Base-by-base conservation (phyloP, 345 rosid genomes). In the Citrus australasica region DNA sequence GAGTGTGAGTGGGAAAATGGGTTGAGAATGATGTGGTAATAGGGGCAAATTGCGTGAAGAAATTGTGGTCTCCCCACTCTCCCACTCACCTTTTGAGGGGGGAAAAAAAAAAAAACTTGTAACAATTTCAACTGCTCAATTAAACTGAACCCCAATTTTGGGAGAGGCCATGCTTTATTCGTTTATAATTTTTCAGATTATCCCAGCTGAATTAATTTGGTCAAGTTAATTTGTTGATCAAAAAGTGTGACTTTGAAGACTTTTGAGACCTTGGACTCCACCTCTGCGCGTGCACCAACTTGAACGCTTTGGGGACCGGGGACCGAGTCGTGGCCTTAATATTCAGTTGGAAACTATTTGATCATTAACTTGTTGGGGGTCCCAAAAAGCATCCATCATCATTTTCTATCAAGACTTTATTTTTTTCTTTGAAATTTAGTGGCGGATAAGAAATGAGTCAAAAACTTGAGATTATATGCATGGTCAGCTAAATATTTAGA, bases 1-100 rank as follows among this genome's bases (percentile, higher is more conserved):
- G 48, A 10, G 48, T 3, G 51, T 3, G 51, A 11, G 51, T 46
- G 80, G 62, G 19, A 27, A 1, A 62, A 14, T 40, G 79, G 60
- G 46, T 7, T 25, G 7, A 28, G 17, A 21, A 55, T 68, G 56
- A 55, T 5, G 40, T 2, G 2, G 19, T 17, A 9, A 25, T 9
- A 16, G 65, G 6, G 77, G 63, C 27, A 24, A 32, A 53, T 64
- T 61, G 80, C 67, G 67, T 68, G 76, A 76, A 30, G 76, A 61
- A 75, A 46, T 24, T 62, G 76, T 59, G 40, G 51, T 27, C 33
- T 21, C 61, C 71, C 67, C 67, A 68, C 72, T 59, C 73, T 1
- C 61, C 32, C 48, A 38, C 58, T 32, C 33, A 14, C 22, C 59
- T 38, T 37, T 60, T 24, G 40, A 35, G 7, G 9, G 7, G 9